Base-by-base conservation (phyloP, 1,139 yeast genomes). In the Blastobotrys elegans region DNA sequence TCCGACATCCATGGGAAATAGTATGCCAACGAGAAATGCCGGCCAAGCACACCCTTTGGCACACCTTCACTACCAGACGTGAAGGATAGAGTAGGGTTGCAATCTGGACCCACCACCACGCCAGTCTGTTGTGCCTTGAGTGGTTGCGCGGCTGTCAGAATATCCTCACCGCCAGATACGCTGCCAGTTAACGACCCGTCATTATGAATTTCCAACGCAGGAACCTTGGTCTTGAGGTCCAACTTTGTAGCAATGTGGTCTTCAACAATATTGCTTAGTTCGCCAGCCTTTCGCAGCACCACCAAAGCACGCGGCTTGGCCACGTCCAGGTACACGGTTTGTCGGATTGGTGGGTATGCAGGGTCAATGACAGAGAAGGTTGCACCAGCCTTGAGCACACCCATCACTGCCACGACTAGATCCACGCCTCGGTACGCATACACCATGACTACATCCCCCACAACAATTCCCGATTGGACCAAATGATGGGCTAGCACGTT, bases 31-130 rank as follows among this genome's bases (percentile, higher is more conserved):
- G 97, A 90, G 67, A 82, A 94, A 64, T 94, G 98, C 70, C 99
- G 86, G 40, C 99, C 99, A 54, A 88, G 76, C 26, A 92, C 99
- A 72, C 99, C 99, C 71, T 92, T 92, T 58, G 99, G 99, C 56
- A 92, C 74, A 66, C 99, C 99, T 69, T 92, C 99, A 11, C 96
- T 86, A 33, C 99, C 99, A 20, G 96, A 86, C n/a, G 99, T 92
- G 71, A 92, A 92, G 0, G 97, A 86, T 44, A 92, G 74, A 2
- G 99, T 92, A 41, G 99, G 99, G 63, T 89, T 90, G 30, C 94
- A 84, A 65, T 92, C 99, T 2, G 99, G 99, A 1, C 98, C 98
- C 34, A 92, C 97, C 42, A 82, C 71, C n/a, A 92, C 92, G 21
- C 96, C 96, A 1, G 96, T 82, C 48, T 86, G 77, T 36, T 74